Evolutionary conservation across 2,329 filamentous ascomycete genomes (phyloP).

Genomic region (Penicillium sp.): DNA sequence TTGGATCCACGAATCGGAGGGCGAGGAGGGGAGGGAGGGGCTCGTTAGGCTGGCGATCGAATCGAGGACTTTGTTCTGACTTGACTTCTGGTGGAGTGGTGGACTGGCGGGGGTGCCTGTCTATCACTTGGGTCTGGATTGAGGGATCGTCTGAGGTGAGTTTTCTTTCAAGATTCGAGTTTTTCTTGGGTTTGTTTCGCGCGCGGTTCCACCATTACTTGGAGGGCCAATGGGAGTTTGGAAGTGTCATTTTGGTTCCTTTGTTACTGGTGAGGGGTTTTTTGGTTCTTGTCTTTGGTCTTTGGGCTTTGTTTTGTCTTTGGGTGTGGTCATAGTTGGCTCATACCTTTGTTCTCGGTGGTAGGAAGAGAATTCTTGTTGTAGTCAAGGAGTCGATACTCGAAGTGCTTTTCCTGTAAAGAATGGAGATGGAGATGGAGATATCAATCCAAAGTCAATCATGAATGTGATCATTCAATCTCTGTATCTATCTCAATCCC

Average conservation of each 20-base stretch:
- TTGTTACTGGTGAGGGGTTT: background rate
- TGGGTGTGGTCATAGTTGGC: background rate
- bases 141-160: background rate
- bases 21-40: background rate
- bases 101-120: constrained; percentile 15
- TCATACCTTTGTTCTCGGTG: background rate
- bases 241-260: background rate
- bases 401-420: constrained; percentile 6
- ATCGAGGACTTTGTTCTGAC: constrained; percentile 5
- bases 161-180: background rate
- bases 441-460: constrained; percentile 11
- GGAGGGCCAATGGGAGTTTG: background rate
- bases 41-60: constrained; percentile 1
- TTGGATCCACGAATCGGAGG: constrained; percentile 17
- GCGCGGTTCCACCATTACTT: constrained; percentile 9
- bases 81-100: background rate
- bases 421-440: background rate
- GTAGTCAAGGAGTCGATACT: background rate
- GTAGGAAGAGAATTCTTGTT: background rate
- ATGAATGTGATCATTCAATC: constrained; percentile 18
- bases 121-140: constrained; percentile 30
- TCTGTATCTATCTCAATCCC: constrained; percentile 26
- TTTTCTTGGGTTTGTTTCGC: background rate
- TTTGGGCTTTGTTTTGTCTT: background rate
- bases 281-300: background rate